Percentiles rank a stretch among this genome's conserved stretches.
These are phyloP conservation scores for Cytospora piceae DNA, from an alignment of 2,329 filamentous ascomycete species.

Conservation along the genomic window DNA sequence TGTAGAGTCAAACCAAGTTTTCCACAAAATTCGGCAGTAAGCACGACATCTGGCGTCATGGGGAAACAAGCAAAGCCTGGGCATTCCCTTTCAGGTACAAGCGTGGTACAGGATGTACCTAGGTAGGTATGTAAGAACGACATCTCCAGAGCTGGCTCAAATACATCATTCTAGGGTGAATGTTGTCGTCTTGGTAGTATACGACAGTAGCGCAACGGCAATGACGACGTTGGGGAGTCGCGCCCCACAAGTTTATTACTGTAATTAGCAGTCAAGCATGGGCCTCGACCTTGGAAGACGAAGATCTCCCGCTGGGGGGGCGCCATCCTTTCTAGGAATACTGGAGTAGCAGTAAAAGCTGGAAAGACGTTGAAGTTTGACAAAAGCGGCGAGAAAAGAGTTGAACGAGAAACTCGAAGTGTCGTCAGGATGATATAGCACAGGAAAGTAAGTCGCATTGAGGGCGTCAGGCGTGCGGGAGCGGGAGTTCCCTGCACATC, in stretches of 20 bases:
- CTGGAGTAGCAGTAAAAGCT: neutral
- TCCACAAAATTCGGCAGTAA: constrained; percentile 11
- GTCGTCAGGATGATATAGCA: constrained; percentile 1
- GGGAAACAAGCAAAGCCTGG: constrained; percentile 2
- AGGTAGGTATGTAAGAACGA: neutral
- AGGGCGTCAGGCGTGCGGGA: neutral
- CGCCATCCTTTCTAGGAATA: neutral
- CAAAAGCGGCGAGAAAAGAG: neutral
- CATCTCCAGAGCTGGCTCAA: neutral
- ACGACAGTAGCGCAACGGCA: neutral
- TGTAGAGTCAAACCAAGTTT: constrained; percentile 2
- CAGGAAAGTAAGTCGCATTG: neutral
- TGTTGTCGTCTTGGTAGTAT: neutral
- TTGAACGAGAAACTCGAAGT: neutral
- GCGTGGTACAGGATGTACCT: neutral
- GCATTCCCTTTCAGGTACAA: constrained; percentile 4
- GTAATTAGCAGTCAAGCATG: too few relatives aligned
- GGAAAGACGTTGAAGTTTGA: neutral
- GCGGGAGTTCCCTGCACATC: neutral
- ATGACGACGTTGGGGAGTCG: neutral
- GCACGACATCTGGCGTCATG: constrained; percentile 18
- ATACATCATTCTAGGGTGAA: neutral
- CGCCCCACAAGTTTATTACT: neutral
- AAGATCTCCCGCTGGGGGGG: neutral
- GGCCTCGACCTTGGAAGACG: neutral